Base-by-base conservation (phyloP, 2,329 filamentous ascomycete species). In the Calonectria pseudoturangicola region DNA sequence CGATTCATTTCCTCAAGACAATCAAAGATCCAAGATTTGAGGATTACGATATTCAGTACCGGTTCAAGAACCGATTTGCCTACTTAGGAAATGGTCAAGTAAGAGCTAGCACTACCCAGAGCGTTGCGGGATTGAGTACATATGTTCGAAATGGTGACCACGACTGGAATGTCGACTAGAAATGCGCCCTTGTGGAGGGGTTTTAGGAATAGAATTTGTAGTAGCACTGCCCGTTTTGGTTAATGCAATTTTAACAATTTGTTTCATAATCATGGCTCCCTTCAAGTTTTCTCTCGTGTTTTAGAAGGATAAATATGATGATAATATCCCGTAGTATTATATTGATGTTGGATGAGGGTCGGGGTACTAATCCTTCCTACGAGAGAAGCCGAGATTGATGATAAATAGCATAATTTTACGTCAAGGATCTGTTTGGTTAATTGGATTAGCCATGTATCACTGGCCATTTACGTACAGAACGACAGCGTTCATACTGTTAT, bases 61-160 rank as follows among this genome's bases (percentile, higher is more conserved):
- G 81, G 27, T 81, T 82, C 71, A 78, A 77, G 56, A 86, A 86
- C 74, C 77, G 82, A 9, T 86, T 84, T 74, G 83, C 82, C 13
- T 86, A 82, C 74, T 76, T 85, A 33, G 82, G 81, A 16, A 82
- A 87, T 80, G 86, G 87, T 33, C 83, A 87, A 74, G 83, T 87
- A 28, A 87, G 87, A 79, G 85, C 85, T 4, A 85, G 84, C 66
- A 79, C 80, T 18, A 84, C 82, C 9, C 80, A 81, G 43, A 84
- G 86, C 66, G 77, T 85, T 36, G 76, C 80, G 27, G 86, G 86
- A 3, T 75, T 88, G 47, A 84, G 84, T 68, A 83, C 86, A 5
- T 88, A 87, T 72, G 84, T 88, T 67, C 82, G 86, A 62, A 84
- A 82, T 73, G 81, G 77, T 43, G 86, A 88, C 72, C 81, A 85